Evolutionary conservation across 371 early-diverging fungal genomes (phyloP).

Genomic region (Cokeromyces recurvatus): DNA sequence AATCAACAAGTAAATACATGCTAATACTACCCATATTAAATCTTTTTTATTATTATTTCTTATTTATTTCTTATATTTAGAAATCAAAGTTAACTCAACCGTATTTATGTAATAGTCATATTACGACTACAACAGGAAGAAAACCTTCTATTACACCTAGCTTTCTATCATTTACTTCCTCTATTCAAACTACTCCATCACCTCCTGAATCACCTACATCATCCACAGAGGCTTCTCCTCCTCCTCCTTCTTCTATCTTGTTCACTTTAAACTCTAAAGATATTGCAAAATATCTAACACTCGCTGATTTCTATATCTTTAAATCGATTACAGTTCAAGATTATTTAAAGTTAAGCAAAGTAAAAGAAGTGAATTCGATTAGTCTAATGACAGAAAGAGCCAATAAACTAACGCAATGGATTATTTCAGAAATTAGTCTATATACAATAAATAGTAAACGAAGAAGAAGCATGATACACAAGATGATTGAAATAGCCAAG

Average conservation of each 20-base stretch:
- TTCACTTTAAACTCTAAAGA: conserved; percentile 19
- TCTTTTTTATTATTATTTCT: no score
- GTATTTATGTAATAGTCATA: no score
- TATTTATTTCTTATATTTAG: no score
- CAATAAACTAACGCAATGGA: conserved; percentile 37
- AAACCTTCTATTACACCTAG: conserved; percentile 21
- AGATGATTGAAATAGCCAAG: conserved; percentile 41
- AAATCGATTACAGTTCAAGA: conserved; percentile 40
- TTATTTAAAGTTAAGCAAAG: conserved; percentile 18
- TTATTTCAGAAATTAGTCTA: conserved; percentile 16
- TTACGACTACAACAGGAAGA: conserved; percentile 1
- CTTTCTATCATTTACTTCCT: conserved; percentile 23
- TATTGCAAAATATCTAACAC: conserved; percentile 33
- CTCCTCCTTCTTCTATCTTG: conserved; percentile 1
- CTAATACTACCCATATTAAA: no score
- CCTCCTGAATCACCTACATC: conserved; percentile 34
- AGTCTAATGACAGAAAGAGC: conserved; percentile 34
- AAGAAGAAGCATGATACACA: conserved; percentile 21
- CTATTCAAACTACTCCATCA: conserved; percentile 5
- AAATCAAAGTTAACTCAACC: no score
- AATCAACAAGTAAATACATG: conserved; percentile 29
- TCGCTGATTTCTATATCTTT: conserved; percentile 38
- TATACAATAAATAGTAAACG: conserved; percentile 14
- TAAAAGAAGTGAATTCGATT: conserved; percentile 22
- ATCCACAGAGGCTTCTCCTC: neutral